phyloP scores from a whole-genome alignment of 139 green algal genomes.

The Cymbomonas tetramitiformis region DNA sequence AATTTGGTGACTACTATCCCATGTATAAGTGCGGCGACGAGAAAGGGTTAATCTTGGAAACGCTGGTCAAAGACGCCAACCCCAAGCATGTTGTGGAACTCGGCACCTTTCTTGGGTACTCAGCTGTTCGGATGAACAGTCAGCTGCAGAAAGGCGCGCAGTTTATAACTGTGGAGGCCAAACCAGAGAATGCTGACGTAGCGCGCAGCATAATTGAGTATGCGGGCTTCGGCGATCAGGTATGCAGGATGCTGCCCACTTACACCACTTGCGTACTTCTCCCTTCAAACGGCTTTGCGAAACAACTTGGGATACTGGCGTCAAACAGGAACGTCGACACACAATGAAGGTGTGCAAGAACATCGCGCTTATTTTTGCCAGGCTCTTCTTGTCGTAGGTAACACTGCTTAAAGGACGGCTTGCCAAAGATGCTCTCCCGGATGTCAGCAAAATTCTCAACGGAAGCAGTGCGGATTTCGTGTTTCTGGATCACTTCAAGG shows the following conservation, averaged over 20 bases:
- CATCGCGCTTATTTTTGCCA: no score
- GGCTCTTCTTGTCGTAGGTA: no score
- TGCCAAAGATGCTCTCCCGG: no score
- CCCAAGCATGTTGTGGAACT: conserved; percentile 6
- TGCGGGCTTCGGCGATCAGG: background rate
- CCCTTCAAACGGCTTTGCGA: no score
- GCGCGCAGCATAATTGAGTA: background rate
- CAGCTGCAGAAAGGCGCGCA: no score
- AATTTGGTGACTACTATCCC: conserved; percentile 5
- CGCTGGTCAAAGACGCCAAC: background rate
- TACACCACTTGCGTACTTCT: no score
- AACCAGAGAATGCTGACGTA: conserved; percentile 10
- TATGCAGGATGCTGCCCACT: no score
- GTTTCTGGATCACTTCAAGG: conserved; percentile 22
- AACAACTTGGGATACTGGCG: no score
- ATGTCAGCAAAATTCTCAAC: no score
- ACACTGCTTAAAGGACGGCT: no score
- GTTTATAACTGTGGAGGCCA: conserved; percentile 17
- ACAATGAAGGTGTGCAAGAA: no score
- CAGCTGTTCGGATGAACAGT: background rate
- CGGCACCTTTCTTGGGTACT: conserved; percentile 20
- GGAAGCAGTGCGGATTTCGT: background rate
- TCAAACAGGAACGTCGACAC: no score
- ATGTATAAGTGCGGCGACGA: conserved; percentile 10
- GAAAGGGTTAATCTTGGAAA: conserved; percentile 3